Conservation (phyloP, 2,329 filamentous ascomycete species). For the Penicillium occitanis region DNA sequence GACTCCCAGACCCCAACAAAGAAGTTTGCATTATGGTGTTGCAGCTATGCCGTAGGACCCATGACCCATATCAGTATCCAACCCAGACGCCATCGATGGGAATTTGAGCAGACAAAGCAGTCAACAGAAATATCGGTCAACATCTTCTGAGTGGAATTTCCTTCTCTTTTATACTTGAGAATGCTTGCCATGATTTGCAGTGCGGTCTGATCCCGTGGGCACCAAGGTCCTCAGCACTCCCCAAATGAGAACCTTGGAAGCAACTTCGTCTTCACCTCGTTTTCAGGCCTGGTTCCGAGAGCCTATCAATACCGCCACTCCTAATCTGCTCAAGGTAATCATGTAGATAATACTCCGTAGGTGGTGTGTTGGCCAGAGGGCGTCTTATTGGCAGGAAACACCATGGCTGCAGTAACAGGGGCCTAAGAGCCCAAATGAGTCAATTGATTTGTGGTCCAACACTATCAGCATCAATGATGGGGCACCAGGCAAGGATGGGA, state of each 20-base stretch:
- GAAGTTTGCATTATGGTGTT: neutral
- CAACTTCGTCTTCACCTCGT: neutral
- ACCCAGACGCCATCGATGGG: neutral
- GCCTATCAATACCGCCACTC: neutral
- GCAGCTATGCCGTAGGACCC: constrained; percentile 1
- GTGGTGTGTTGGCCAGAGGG: constrained; percentile 34
- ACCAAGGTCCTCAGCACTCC: constrained; percentile 1
- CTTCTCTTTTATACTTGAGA: neutral
- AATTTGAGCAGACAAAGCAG: neutral
- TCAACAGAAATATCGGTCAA: too few species aligned
- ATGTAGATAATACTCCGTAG: neutral
- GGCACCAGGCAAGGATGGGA: neutral
- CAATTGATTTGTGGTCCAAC: neutral
- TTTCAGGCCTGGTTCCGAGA: too few species aligned
- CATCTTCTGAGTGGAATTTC: neutral
- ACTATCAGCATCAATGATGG: neutral
- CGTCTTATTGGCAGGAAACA: constrained; percentile 39
- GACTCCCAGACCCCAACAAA: neutral
- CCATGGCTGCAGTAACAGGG: constrained; percentile 45
- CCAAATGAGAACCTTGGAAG: neutral
- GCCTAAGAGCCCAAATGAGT: constrained; percentile 18
- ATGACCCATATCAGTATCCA: neutral
- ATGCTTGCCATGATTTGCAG: neutral
- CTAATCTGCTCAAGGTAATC: neutral
- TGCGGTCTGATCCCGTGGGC: neutral